Base-by-base conservation (phyloP, 2,329 filamentous ascomycete genomes). In the Hypomyces perniciosus region DNA sequence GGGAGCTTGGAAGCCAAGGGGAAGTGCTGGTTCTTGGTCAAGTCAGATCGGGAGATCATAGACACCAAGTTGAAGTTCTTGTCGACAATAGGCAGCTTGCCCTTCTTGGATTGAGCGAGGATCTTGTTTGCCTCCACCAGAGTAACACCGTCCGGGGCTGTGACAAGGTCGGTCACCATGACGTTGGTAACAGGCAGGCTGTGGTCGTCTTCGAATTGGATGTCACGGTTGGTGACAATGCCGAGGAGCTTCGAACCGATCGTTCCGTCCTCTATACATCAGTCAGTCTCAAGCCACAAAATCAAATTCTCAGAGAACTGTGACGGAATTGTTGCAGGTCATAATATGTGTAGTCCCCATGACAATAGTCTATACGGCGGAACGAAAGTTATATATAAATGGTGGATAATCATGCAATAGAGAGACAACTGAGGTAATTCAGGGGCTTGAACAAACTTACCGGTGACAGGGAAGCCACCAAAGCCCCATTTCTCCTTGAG, bases 401-500 rank as follows among this genome's bases (percentile, higher is more conserved):
- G 79, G 77, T 82, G 78, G 81, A 79, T 89, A 93, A 96, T 96
- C 88, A 90, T 72, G 67, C 61, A 73, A 30, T 42, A 38, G 33
- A n/a, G 35, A 31, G 12, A 33, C 8, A 5, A n/a, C 26, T 12
- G 27, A 20, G 27, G 28, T 6, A 47, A 53, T 37, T 42, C 59
- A 43, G 52, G 49, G 53, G 39, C 44, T 39, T 39, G 37, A 56
- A 52, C 54, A 52, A 55, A 78, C 92, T 80, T 78, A 99, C 95
- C 93, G 73, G 93, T 99, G 53, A 99, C 92, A 54, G 93, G 93
- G 75, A 96, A 97, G 63, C 93, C 93, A 66, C 95, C 93, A 66
- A 99, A 99, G 30, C 93, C 92, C 89, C 93, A 97, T 76, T 91
- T 90, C 77, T 95, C 88, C 80, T 96, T 99, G 60, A 99, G 78